These are phyloP conservation scores for Solanum aculeatissimum DNA, from an alignment of 305 asterid species.

Conservation along the genomic window DNA sequence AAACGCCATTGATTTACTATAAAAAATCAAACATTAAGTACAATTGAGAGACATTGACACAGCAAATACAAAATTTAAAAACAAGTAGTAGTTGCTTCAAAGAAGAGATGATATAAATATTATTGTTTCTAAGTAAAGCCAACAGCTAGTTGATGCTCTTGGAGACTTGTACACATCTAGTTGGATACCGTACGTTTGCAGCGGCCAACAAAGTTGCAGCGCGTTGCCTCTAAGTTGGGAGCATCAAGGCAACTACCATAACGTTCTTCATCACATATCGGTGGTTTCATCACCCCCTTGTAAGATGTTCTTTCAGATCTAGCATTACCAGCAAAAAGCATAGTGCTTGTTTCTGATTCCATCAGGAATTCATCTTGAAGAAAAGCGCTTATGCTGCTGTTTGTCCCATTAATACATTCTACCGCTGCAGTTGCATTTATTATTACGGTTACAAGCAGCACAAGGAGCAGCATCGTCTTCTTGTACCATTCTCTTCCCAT, in stretches of 20 bases:
- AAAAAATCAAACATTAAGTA: not conserved
- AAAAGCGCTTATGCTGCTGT: not conserved
- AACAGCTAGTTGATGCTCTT: not conserved
- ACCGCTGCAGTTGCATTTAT: not conserved
- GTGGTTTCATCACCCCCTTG: fast-evolving
- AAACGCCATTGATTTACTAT: not conserved
- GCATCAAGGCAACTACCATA: not conserved
- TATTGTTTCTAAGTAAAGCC: not conserved
- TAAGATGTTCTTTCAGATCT: not conserved
- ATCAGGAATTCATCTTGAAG: constrained; percentile 10
- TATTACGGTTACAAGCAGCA: not conserved
- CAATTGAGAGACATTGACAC: not conserved
- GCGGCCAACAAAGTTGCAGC: not conserved
- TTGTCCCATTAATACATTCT: not conserved
- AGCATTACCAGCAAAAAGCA: not conserved
- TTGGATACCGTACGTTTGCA: not conserved
- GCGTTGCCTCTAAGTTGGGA: fast-evolving
- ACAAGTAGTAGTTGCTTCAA: not conserved
- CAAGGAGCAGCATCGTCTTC: not conserved
- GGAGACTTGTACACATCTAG: not conserved
- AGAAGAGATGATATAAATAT: not conserved
- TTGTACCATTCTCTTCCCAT: not conserved
- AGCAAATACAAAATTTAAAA: not conserved
- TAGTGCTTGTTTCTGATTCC: constrained; percentile 20
- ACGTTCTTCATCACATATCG: fast-evolving